Conservation (phyloP, 495 filamentous ascomycete genomes). For the Bryoglossum gracile region DNA sequence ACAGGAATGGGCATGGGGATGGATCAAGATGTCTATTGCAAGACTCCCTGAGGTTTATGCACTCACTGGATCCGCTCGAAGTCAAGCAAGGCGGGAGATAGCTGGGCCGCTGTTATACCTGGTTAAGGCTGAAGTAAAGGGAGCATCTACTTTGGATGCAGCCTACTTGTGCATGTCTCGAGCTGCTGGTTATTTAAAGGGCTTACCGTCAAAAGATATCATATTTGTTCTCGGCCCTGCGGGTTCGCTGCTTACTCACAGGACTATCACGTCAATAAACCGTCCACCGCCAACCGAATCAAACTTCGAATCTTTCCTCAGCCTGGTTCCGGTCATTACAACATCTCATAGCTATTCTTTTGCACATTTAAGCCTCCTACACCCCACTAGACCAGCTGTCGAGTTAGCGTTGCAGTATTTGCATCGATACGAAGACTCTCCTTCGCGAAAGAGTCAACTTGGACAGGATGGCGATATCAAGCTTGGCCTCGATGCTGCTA, state of each 20-base stretch:
- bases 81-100: neutral
- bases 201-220: neutral
- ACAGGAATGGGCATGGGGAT: conserved; percentile 24
- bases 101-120: conserved; percentile 8
- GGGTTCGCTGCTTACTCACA: conserved; percentile 1
- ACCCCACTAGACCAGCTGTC: conserved; percentile 18
- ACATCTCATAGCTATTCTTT: neutral
- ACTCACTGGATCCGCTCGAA: neutral
- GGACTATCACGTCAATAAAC: neutral
- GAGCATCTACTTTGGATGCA: conserved; percentile 5
- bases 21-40: conserved; percentile 22
- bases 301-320: conserved; percentile 18
- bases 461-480: neutral
- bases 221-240: neutral
- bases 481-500: conserved; percentile 18
- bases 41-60: neutral
- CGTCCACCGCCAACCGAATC: conserved; percentile 3
- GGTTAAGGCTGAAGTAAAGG: conserved; percentile 7
- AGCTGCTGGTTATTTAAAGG: conserved; percentile 10
- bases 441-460: neutral
- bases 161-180: conserved; percentile 13
- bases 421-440: neutral
- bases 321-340: conserved; percentile 6
- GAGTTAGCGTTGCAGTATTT: conserved; percentile 15
- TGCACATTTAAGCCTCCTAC: conserved; percentile 16